Conservation (phyloP, 495 filamentous ascomycete species). For the Bacidia rubella region DNA sequence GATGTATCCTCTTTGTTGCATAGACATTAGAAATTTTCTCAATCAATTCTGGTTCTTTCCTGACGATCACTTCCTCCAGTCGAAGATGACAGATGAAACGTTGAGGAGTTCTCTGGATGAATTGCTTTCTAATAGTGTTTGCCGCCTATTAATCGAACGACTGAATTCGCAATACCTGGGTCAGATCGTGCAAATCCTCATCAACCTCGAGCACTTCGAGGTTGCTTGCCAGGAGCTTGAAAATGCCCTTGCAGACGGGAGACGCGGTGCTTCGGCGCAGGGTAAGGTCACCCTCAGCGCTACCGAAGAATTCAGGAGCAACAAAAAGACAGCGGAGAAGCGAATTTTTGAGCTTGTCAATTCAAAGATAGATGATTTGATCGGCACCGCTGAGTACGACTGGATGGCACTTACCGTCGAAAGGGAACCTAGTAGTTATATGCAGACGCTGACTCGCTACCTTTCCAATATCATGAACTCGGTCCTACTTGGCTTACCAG, state of each 20-base stretch:
- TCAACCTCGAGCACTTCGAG: conserved; percentile 95
- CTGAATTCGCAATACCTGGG: conserved; percentile 86
- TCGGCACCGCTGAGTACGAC: conserved; percentile 93
- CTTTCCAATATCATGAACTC: conserved; percentile 95
- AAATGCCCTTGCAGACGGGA: conserved; percentile 62
- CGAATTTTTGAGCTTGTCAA: conserved; percentile 98
- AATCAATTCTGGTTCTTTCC: conserved; percentile 95
- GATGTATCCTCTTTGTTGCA: conserved; percentile 97
- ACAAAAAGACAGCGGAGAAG: conserved; percentile 93
- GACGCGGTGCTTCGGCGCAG: conserved; percentile 60
- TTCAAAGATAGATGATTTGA: conserved; percentile 94
- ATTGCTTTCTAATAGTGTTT: conserved; percentile 80
- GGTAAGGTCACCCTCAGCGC: conserved; percentile 62
- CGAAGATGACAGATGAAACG: conserved; percentile 76
- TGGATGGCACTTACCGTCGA: conserved; percentile 59
- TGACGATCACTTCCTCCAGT: conserved; percentile 83
- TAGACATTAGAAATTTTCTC: conserved; percentile 89
- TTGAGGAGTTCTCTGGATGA: conserved; percentile 77
- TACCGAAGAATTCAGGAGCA: conserved; percentile 70
- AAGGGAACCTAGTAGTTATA: conserved; percentile 73
- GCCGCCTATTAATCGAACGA: conserved; percentile 74
- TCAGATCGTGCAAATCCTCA: conserved; percentile 95
- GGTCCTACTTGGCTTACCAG: conserved; percentile 76
- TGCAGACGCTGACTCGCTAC: conserved; percentile 83
- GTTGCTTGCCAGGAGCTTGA: conserved; percentile 81